Conservation (phyloP, 768 basidiomycete species). For the Podaxis mareebaensis region DNA sequence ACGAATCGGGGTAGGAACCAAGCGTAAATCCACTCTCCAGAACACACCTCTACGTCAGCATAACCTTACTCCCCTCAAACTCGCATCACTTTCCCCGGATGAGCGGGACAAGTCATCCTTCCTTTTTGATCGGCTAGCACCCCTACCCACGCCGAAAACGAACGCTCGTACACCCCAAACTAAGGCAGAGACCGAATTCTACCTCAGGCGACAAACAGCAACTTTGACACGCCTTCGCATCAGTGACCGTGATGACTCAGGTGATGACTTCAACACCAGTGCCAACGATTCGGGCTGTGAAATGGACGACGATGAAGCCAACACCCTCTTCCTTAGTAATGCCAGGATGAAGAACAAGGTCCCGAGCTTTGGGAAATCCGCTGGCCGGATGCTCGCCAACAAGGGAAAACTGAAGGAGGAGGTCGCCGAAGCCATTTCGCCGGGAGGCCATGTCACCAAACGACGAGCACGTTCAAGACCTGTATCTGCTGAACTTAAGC, state of each 20-base stretch:
- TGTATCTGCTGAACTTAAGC: constrained; percentile 63
- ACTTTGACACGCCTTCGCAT: constrained; percentile 64
- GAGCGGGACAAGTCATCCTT: constrained; percentile 34
- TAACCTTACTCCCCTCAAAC: constrained; percentile 47
- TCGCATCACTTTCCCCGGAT: constrained; percentile 36
- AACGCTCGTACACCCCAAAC: constrained; percentile 47
- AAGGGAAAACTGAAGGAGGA: constrained; percentile 52
- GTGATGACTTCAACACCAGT: constrained; percentile 40
- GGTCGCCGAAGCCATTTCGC: constrained; percentile 69
- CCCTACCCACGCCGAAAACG: constrained; percentile 55
- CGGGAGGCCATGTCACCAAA: constrained; percentile 75
- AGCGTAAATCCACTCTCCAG: constrained; percentile 61
- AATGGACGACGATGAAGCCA: constrained; percentile 40
- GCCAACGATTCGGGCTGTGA: constrained; percentile 57
- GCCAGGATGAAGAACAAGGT: constrained; percentile 24
- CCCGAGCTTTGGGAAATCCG: constrained; percentile 17
- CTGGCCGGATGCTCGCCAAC: constrained; percentile 13
- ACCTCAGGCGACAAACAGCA: constrained; percentile 55
- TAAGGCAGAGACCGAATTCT: constrained; percentile 54
- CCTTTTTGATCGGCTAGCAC: constrained; percentile 56
- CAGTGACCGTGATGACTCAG: constrained; percentile 50
- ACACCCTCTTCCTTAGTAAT: constrained; percentile 35
- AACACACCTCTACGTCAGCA: constrained; percentile 59
- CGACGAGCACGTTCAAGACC: constrained; percentile 74
- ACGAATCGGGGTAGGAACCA: constrained; percentile 51